Evolutionary conservation across 2,329 filamentous ascomycete genomes (phyloP).

Genomic region (Cladosporium sp.): DNA sequence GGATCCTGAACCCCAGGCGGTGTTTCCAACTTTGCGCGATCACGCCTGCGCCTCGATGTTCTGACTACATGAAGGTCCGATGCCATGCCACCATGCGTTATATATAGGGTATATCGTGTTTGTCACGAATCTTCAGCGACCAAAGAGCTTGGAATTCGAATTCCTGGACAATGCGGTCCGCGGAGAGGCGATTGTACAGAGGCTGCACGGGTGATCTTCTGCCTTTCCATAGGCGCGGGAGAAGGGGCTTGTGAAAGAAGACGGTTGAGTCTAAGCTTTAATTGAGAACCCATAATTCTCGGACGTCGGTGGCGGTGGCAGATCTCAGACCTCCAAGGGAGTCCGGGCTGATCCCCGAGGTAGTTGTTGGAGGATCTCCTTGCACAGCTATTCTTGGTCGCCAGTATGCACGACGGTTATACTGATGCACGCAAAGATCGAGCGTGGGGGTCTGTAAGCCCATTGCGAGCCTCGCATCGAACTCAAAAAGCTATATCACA

Average conservation of each 20-base stretch:
- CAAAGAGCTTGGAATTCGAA: not conserved
- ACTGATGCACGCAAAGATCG: too few relatives aligned
- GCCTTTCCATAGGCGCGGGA: not conserved
- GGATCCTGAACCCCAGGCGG: not conserved
- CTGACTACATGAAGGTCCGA: too few relatives aligned
- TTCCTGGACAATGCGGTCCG: not conserved
- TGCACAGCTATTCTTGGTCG: not conserved
- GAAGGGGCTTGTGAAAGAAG: not conserved
- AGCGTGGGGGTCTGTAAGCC: too few relatives aligned
- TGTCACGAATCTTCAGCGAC: not conserved
- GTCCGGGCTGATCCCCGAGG: not conserved
- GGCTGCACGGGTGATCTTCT: conserved; percentile 7
- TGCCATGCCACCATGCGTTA: too few relatives aligned
- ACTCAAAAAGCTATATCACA: not conserved
- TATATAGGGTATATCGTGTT: too few relatives aligned
- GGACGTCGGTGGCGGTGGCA: conserved; percentile 7
- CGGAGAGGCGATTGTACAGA: not conserved
- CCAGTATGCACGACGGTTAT: too few relatives aligned
- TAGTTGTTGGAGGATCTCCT: not conserved
- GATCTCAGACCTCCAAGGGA: not conserved
- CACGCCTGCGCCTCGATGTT: not conserved
- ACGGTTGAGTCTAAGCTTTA: conserved; percentile 1
- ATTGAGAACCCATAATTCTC: conserved; percentile 8
- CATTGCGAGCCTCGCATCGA: not conserved
- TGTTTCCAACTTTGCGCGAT: not conserved